Conservation (phyloP, 2,329 filamentous ascomycete species). For the Ceratocystis alfenasii region DNA sequence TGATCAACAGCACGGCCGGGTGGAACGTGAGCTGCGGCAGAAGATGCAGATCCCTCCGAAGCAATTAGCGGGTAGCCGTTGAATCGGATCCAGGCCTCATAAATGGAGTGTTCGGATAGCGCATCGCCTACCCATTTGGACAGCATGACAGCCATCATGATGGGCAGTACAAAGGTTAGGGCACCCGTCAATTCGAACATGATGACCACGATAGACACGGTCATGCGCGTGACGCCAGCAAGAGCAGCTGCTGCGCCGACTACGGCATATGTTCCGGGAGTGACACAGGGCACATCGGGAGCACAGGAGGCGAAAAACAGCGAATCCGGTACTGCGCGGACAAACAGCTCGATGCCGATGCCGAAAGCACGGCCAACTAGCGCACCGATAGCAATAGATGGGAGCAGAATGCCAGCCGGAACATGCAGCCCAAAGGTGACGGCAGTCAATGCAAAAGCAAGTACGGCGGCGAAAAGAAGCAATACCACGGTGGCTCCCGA, state of each 20-base stretch:
- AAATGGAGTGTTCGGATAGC: conserved; percentile 84
- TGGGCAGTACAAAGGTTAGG: conserved; percentile 88
- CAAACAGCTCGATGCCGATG: conserved; percentile 80
- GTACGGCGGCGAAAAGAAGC: conserved; percentile 65
- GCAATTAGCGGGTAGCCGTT: conserved; percentile 94
- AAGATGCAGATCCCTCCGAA: conserved; percentile 53
- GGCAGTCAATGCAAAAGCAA: conserved; percentile 75
- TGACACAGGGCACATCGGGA: conserved; percentile 77
- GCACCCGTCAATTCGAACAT: conserved; percentile 98
- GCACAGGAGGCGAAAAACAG: conserved; percentile 63
- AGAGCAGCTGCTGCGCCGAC: conserved; percentile 91
- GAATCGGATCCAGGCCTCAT: conserved; percentile 95
- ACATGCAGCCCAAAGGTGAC: conserved; percentile 91
- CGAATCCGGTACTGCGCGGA: conserved; percentile 62
- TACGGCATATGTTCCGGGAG: conserved; percentile 90
- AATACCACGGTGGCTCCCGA: conserved; percentile 72
- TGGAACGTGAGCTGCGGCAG: conserved; percentile 56
- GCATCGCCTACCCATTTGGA: conserved; percentile 97
- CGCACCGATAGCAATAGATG: conserved; percentile 91
- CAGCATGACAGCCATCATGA: conserved; percentile 98
- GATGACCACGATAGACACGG: conserved; percentile 95
- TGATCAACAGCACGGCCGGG: conserved; percentile 77
- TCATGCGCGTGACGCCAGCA: conserved; percentile 88
- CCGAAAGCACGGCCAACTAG: conserved; percentile 81
- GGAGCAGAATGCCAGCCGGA: conserved; percentile 87